Evolutionary conservation across 495 filamentous ascomycete genomes (phyloP), one percentile per base, ranked within the genome.

Genomic region (Tetracladium marchalianum): DNA sequence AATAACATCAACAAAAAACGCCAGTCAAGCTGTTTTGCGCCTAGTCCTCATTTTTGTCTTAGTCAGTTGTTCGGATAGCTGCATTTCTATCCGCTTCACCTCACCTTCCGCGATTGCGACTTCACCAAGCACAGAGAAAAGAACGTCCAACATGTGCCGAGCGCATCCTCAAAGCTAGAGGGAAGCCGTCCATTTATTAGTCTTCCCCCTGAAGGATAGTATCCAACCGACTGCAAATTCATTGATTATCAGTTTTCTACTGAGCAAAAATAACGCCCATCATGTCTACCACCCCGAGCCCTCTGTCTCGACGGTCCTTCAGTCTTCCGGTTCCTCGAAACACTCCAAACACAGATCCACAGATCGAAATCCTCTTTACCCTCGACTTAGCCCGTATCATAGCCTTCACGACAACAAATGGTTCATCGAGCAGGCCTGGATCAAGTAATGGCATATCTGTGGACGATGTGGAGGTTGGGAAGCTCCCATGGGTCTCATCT

Each of bases 401-500:
- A 19, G 65, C 79, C 40, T 86, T 86, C 55, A 72, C 58, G 52
- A 77, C 68, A 67, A 68, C 33, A 70, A 68, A 53, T 67, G 66
- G 51, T 69, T 66, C 27, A 62, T 64, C 43, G 62, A 71, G 53
- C 5, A 43, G 63, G 55, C 46, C 58, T 66, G 49, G 63, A 59
- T 60, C 35, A 8, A 52, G 40, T 35, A 44, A 27, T 33, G 44
- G 47, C 22, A 53, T 52, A 39, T 58, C 58, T 15, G 51, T 51
- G 1, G 44, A 24, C 5, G 60, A 58, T 18, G 53, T 67, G 1
- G 63, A 67, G 37, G 63, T 69, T 4, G 78, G 76, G 49, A 81
- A 81, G 1, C 65, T 92, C 32, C 73, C 86, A 13, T 90, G 85
- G 82, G 71, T 74, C 37, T 85, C 83, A 5, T 69, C 76, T 15